Evolutionary conservation across 257 asterid species (phyloP).

Genomic region (Scutellaria baicalensis): DNA sequence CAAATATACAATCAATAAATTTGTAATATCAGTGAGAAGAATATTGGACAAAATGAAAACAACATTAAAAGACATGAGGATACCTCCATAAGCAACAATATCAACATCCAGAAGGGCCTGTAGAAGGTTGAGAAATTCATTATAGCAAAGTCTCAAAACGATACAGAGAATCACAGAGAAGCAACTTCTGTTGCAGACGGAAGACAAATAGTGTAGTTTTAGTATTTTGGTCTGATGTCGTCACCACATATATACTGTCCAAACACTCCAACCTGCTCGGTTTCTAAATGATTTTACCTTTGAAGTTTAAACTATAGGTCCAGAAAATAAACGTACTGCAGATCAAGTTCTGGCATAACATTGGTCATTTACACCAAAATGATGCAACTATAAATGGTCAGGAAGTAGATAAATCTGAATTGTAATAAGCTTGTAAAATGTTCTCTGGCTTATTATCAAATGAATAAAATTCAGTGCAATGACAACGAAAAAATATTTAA

Average conservation of each 20-base stretch:
- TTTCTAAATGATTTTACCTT: not conserved
- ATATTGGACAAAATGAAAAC: too few species aligned
- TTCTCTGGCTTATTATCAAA: not conserved
- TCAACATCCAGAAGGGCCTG: conserved; percentile 83
- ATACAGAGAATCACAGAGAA: not conserved
- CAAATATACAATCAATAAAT: not conserved
- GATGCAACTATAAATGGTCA: not conserved
- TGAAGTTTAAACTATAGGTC: not conserved
- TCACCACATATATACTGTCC: not conserved
- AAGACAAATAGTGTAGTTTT: not conserved
- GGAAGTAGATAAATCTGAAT: not conserved
- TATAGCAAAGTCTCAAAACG: not conserved
- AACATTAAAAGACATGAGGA: conserved; percentile 11
- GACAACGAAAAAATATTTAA: not conserved
- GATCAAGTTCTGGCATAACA: not conserved
- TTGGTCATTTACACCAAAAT: not conserved
- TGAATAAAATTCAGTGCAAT: not conserved
- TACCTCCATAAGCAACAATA: conserved; percentile 97
- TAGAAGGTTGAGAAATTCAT: conserved; percentile 13
- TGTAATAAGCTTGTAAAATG: not conserved
- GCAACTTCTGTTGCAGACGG: not conserved
- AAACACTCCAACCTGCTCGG: not conserved
- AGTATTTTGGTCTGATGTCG: not conserved
- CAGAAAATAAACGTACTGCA: not conserved
- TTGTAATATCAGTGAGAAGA: not conserved